Evolutionary conservation across 2,329 filamentous ascomycete genomes (phyloP), one percentile per base, ranked within the genome.

Genomic region (Neocucurbitaria cava): DNA sequence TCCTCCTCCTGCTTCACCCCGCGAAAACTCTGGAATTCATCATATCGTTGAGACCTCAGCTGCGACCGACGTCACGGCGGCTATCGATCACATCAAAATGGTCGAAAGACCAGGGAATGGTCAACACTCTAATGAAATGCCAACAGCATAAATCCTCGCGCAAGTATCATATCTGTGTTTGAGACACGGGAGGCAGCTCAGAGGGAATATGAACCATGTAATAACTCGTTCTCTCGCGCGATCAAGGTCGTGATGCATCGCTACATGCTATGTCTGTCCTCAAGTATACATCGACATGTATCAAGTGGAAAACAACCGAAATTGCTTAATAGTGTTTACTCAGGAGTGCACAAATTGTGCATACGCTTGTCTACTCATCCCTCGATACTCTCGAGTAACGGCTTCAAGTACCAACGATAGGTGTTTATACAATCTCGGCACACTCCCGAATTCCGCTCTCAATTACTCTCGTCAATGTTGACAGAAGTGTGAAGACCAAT

Each of bases 401-500:
- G 7, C 20, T 23, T 6, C 20, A 15, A 6, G 3, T 13, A 30
- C 5, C 15, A 18, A 18, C 23, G 7, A 28, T 10, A 49, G 46
- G 52, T 20, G 10, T 20, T 24, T 17, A 40, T 9, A 26, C 30
- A 3, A 8, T 20, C 35, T 52, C 24, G 35, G 33, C 17, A 41
- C 42, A 44, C 24, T 50, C 13, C 38, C 36, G 42, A 24, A 15
- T 18, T 9, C 36, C 18, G 20, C 31, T 39, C 13, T n/a, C 20
- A 23, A 9, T n/a, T 31, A 21, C 43, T 38, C 26, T 41, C 21
- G n/a, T 11, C 21, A 24, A 23, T 23, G 38, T 40, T 23, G 20
- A 11, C 20, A 23, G 5, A 26, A 23, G 38, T 58, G 49, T 54
- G 52, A 51, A 50, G 54, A 46, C 61, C 61, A 42, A 26, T 21